These are phyloP conservation scores for Cladophialophora exuberans DNA, from an alignment of 2,329 filamentous ascomycete species.

Conservation along the genomic window DNA sequence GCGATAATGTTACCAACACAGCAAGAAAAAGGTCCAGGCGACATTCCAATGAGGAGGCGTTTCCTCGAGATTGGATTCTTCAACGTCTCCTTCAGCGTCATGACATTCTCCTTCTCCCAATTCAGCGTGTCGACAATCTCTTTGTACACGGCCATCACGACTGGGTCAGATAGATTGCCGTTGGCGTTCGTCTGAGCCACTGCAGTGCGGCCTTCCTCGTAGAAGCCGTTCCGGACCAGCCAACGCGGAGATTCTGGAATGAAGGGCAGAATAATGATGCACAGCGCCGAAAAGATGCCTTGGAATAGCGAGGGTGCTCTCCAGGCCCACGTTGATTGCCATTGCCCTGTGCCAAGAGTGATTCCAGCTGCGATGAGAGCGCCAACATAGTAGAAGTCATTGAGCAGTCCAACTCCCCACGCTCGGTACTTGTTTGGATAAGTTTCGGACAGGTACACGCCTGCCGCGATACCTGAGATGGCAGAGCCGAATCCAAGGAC, in stretches of 20 bases:
- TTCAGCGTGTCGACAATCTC: slow-evolving; percentile 23
- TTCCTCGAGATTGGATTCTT: slow-evolving; percentile 6
- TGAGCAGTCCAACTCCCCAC: slow-evolving; percentile 9
- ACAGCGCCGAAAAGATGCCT: slow-evolving; percentile 18
- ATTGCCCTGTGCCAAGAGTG: slow-evolving; percentile 43
- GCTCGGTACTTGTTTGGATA: not conserved
- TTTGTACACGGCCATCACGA: slow-evolving; percentile 8
- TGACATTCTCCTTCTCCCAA: slow-evolving; percentile 25
- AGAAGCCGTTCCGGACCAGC: slow-evolving; percentile 29
- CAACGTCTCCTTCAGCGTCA: slow-evolving; percentile 11
- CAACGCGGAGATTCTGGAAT: slow-evolving; percentile 31
- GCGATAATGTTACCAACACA: slow-evolving; percentile 43
- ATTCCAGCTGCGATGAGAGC: slow-evolving; percentile 53
- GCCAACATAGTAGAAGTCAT: slow-evolving; percentile 33
- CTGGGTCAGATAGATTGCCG: slow-evolving; percentile 9
- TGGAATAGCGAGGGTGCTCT: slow-evolving; percentile 16
- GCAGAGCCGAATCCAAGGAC: slow-evolving; percentile 13
- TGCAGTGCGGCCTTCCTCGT: slow-evolving; percentile 23
- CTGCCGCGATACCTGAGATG: not conserved
- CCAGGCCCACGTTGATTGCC: slow-evolving; percentile 31
- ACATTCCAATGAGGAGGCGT: slow-evolving; percentile 10
- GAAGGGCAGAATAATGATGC: slow-evolving; percentile 45
- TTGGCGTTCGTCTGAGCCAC: slow-evolving; percentile 16
- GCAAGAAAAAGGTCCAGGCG: slow-evolving; percentile 7
- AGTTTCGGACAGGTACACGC: slow-evolving; percentile 14